Percentiles rank a stretch among this genome's conserved stretches.
These are phyloP conservation scores for Neurospora sp. DNA, from an alignment of 495 filamentous ascomycete species.

Conservation along the genomic window DNA sequence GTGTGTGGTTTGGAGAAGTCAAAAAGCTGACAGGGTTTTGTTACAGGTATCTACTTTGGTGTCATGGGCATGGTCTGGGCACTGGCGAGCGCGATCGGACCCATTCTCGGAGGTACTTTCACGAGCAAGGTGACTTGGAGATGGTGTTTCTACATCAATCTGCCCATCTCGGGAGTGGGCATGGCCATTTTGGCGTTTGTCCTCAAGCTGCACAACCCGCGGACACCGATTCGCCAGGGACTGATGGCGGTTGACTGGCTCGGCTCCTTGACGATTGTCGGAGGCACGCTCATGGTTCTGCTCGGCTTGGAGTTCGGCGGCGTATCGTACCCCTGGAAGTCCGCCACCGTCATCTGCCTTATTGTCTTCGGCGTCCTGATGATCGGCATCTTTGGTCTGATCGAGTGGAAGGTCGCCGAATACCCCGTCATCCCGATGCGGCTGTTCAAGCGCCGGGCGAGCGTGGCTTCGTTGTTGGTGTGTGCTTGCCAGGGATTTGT, in stretches of 20 bases:
- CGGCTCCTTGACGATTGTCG: conserved; percentile 58
- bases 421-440: conserved; percentile 69
- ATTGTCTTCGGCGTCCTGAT: conserved; percentile 62
- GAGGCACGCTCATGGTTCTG: conserved; percentile 73
- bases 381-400: conserved; percentile 51
- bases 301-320: conserved; percentile 75
- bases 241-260: conserved; percentile 69
- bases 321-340: conserved; percentile 63
- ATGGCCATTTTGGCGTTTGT: conserved; percentile 58
- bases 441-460: conserved; percentile 52
- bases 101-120: conserved; percentile 57
- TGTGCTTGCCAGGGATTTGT: conserved; percentile 59
- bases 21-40: conserved; percentile 19
- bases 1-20: background rate
- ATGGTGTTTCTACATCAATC: conserved; percentile 70
- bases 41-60: conserved; percentile 50
- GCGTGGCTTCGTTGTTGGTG: conserved; percentile 46
- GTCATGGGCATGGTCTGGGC: conserved; percentile 43
- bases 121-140: conserved; percentile 44
- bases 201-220: conserved; percentile 65
- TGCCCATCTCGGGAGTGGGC: conserved; percentile 65
- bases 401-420: conserved; percentile 63
- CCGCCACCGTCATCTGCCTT: conserved; percentile 64
- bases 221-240: conserved; percentile 59
- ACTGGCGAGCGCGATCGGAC: conserved; percentile 43